A percentile compares a stretch with the other conserved stretches of the same genome.
Evolutionary conservation across 495 filamentous ascomycete species (phyloP).

Genomic region (Daldinia bambusicola): DNA sequence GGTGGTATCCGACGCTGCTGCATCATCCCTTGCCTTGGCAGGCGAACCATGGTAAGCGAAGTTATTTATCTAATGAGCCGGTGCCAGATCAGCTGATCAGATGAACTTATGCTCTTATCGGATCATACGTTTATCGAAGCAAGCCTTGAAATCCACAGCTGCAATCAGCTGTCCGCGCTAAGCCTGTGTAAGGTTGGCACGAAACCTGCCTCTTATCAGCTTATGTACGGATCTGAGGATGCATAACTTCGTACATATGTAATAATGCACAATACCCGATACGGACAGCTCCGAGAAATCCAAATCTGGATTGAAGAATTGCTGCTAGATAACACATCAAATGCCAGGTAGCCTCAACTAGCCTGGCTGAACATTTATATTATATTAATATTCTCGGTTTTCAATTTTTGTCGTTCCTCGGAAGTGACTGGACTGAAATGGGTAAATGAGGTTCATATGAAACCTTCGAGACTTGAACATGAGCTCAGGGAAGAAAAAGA

Average conservation of each 20-base stretch:
- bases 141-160: conserved; percentile 22
- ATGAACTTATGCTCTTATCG: conserved; percentile 21
- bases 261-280: conserved; percentile 24
- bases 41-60: conserved; percentile 31
- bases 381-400: conserved; percentile 1
- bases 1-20: conserved; percentile 36
- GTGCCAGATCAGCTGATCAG: neutral
- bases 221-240: no score
- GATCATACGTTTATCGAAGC: conserved; percentile 19
- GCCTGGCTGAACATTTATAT: conserved; percentile 24
- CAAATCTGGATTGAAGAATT: conserved; percentile 34
- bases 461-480: conserved; percentile 29
- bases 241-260: no score
- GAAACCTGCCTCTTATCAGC: no score
- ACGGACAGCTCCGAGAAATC: conserved; percentile 40
- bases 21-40: conserved; percentile 24
- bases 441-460: conserved; percentile 12
- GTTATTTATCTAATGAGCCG: conserved; percentile 20
- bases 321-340: conserved; percentile 15
- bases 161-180: conserved; percentile 1
- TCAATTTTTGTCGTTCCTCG: neutral
- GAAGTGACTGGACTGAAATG: conserved; percentile 23
- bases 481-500: conserved; percentile 38
- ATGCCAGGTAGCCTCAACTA: conserved; percentile 42
- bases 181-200: neutral